Base-by-base conservation (phyloP, 2,329 filamentous ascomycete genomes). In the Teratosphaeria destructans region DNA sequence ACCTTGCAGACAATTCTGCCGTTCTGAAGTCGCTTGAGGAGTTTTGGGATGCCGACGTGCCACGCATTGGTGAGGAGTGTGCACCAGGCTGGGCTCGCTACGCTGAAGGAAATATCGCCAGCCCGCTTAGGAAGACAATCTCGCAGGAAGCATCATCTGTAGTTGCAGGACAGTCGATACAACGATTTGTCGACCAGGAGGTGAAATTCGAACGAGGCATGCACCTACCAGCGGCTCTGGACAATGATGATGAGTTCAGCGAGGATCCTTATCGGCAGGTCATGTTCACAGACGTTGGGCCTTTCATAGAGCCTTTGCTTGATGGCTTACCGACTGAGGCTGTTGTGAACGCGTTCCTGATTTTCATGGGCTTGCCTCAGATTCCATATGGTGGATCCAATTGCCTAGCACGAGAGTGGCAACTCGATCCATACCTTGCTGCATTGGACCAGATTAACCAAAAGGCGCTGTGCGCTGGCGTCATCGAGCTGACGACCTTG, bases 11-110 rank as follows among this genome's bases (percentile, higher is more conserved):
- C 56, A 8, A 52, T 26, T 63, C 56, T 55, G 58, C 59, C 10
- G 54, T 54, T 1, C 63, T 62, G 14, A 74, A 32, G 53, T 65
- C 67, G 0, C 88, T 96, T 62, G 77, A 82, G 55, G 80, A 85
- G 2, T 96, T 94, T 63, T 97, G 94, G 94, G 90, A 96, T 61
- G 89, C 85, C 59, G 93, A 96, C 69, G 80, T 84, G 0, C 78
- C 88, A 0, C 83, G 93, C 5, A 81, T 96, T 58, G 93, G 93
- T 10, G 93, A 97, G 66, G 68, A 74, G 0, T 79, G 77, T 1
- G 86, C 90, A 2, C 78, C 79, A 62, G 90, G 91, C 0, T 96
- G 91, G 91, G 71, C 68, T 1, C 68, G 76, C n/a, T 85, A 79
- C 32, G 43, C 34, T 26, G 10, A 43, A 12, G 32, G 4, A 5